phyloP scores from a whole-genome alignment of 2,329 filamentous ascomycete genomes.

The Aspergillus calidoustus region DNA sequence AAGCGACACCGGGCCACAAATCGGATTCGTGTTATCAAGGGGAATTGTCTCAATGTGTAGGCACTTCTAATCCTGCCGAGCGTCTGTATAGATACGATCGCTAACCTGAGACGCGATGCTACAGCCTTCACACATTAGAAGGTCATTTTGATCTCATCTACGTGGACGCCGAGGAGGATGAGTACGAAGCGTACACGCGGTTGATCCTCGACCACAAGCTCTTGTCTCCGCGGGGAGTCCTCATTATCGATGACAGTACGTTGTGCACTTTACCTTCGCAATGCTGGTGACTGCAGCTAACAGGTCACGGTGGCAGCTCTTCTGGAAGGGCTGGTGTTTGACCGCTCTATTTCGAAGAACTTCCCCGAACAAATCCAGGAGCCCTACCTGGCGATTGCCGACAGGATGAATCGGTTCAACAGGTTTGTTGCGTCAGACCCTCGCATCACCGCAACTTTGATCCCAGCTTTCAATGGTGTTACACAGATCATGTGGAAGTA shows the following conservation, averaged over 20 bases:
- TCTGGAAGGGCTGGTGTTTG: neutral
- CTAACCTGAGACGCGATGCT: too few relatives aligned
- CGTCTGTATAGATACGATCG: too few relatives aligned
- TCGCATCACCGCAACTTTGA: neutral
- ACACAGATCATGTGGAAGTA: conserved; percentile 1
- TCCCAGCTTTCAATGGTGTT: neutral
- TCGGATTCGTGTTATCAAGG: neutral
- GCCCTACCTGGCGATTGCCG: neutral
- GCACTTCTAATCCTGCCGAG: too few relatives aligned
- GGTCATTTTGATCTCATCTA: neutral
- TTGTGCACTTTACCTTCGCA: neutral
- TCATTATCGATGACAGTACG: neutral
- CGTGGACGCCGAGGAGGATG: neutral
- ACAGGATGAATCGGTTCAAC: neutral
- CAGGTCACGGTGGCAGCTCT: neutral
- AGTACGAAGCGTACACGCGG: neutral
- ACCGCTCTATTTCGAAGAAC: neutral
- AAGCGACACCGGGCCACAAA: neutral
- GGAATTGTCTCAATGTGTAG: neutral
- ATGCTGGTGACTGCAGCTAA: neutral
- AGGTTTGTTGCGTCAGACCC: neutral
- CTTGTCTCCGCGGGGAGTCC: neutral
- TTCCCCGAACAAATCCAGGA: neutral
- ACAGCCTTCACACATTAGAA: neutral
- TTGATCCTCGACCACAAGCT: neutral